A percentile compares a stretch with the other conserved stretches of the same genome.
phyloP scores from a whole-genome alignment of 768 basidiomycete genomes.

The Agaricus subrufescens region DNA sequence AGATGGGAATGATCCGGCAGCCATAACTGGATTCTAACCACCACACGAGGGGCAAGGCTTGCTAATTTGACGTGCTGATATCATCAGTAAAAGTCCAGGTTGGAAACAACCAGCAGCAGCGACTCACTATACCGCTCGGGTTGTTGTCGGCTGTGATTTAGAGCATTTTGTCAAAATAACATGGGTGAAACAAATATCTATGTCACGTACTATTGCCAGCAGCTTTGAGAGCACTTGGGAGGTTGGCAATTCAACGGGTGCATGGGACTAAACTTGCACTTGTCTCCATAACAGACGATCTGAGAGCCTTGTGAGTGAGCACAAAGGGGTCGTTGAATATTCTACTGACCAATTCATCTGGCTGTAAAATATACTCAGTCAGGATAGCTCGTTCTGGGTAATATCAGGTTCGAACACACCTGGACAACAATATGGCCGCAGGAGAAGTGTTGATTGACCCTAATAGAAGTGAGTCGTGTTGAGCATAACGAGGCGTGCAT shows the following conservation, averaged over 20 bases:
- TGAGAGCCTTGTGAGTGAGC: background rate
- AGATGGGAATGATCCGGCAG: background rate
- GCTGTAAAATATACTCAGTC: background rate
- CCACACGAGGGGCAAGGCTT: constrained; percentile 2
- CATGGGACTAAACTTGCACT: constrained; percentile 9
- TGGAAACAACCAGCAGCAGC: background rate
- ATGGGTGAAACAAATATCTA: background rate
- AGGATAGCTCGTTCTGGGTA: background rate
- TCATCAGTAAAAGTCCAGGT: background rate
- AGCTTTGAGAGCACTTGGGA: constrained; percentile 3
- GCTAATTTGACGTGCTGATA: background rate
- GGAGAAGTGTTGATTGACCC: background rate
- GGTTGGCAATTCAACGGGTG: constrained; percentile 5
- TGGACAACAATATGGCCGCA: constrained; percentile 1
- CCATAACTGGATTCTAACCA: background rate
- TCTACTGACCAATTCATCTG: background rate
- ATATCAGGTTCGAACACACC: background rate
- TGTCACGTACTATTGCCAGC: constrained; percentile 9
- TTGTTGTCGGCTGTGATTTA: background rate
- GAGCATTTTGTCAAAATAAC: background rate
- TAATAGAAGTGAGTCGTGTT: background rate
- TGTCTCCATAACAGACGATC: constrained; percentile 6
- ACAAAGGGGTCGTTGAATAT: background rate
- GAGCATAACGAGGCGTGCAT: background rate
- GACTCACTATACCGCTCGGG: constrained; percentile 9